Evolutionary conservation across 2,329 filamentous ascomycete genomes (phyloP), one percentile per base, ranked within the genome.

Genomic region (Nemania diffusa): DNA sequence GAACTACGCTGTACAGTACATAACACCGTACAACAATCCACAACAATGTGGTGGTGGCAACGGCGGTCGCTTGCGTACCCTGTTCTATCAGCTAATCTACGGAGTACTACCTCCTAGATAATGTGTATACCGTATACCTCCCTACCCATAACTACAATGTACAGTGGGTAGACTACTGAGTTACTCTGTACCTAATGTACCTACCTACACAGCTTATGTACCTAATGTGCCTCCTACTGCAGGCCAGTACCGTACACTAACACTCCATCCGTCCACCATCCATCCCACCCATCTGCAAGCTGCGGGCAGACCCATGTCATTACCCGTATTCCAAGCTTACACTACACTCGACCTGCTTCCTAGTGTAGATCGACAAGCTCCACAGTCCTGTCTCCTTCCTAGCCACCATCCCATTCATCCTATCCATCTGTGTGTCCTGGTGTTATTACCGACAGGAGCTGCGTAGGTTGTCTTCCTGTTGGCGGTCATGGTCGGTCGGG

Each of bases 281-380:
- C 17, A 44, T 34, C n/a, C 29, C 58, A 67, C 26, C 26, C 37
- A 53, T 44, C 67, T 69, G 67, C 68, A 62, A 56, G 68, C 68
- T 62, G 65, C 61, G 46, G 66, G 34, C 52, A 64, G 32, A 62
- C 68, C 65, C 68, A 68, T 70, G 68, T 70, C 68, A 65, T 51
- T 65, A 64, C 56, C 65, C 68, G 68, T 70, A 70, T 70, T 68
- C 62, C 53, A 59, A 65, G 61, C 65, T 65, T 65, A 62, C 67
- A 56, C 24, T 29, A 55, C 56, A 32, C 50, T 53, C 5, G 24
- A 65, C 62, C 60, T 62, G 42, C 42, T 59, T 64, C 52, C 29
- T 40, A 40, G 52, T 27, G 44, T 57, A 62, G 65, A 70, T 70
- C 66, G 57, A 53, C 65, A 61, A n/a, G 66, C 65, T 68, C 68